A percentile compares a stretch with the other conserved stretches of the same genome.
These are phyloP conservation scores for Solanum pinnatisectum DNA, from an alignment of 257 asterid species.

Conservation along the genomic window DNA sequence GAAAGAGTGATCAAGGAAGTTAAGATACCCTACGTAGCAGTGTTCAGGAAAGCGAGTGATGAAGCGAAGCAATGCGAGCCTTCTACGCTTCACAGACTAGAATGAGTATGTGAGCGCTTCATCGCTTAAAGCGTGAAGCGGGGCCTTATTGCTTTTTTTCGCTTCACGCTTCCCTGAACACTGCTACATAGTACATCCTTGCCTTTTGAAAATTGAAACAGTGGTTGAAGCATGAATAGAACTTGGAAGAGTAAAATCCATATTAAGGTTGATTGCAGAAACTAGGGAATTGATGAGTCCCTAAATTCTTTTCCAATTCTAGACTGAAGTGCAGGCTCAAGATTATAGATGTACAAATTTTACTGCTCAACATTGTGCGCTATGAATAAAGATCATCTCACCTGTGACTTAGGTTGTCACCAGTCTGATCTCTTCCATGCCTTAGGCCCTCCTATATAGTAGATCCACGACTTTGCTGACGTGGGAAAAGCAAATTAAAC, in stretches of 20 bases:
- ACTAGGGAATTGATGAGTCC: not conserved
- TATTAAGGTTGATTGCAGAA: not conserved
- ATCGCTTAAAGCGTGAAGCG: too few species aligned
- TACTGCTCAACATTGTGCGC: not conserved
- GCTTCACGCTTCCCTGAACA: too few species aligned
- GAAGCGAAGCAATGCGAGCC: too few species aligned
- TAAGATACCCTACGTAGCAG: not conserved
- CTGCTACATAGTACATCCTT: too few species aligned
- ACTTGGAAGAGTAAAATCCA: not conserved
- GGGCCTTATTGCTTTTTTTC: too few species aligned
- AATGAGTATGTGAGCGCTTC: too few species aligned
- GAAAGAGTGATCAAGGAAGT: not conserved
- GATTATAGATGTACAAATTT: not conserved
- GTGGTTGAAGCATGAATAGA: not conserved
- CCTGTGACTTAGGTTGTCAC: not conserved
- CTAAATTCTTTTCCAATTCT: not conserved
- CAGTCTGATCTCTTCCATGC: not conserved
- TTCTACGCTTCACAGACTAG: too few species aligned
- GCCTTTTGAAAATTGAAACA: not conserved
- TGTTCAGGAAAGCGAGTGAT: too few species aligned
- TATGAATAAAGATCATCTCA: not conserved
- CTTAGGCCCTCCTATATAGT: not conserved
- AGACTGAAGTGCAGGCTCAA: not conserved
- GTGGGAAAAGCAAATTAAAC: not conserved
- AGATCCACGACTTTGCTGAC: not conserved